Evolutionary conservation across 495 filamentous ascomycete species (phyloP).

Genomic region (Viridothelium virens): DNA sequence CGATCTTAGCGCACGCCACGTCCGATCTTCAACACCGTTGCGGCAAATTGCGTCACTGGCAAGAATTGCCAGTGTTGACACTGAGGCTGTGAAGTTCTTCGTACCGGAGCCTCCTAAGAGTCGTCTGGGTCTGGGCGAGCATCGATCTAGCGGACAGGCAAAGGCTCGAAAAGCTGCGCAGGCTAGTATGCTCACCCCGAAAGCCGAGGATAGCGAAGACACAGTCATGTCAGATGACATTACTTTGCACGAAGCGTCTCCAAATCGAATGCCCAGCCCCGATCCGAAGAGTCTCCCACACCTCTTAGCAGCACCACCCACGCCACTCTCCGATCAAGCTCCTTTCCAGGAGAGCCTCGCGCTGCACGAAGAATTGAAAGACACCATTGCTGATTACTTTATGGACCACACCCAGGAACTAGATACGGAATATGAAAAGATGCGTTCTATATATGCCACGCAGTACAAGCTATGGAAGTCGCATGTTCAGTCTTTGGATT

Average conservation of each 20-base stretch:
- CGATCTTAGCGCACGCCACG: constrained; percentile 28
- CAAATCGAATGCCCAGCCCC: constrained; percentile 20
- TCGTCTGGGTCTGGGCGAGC: constrained; percentile 8
- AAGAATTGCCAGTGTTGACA: constrained; percentile 19
- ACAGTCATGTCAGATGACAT: constrained; percentile 19
- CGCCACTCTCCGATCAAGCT: constrained; percentile 27
- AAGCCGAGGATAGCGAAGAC: constrained; percentile 22
- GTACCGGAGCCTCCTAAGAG: constrained; percentile 12
- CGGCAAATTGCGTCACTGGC: constrained; percentile 24
- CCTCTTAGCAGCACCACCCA: constrained; percentile 30
- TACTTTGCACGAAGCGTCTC: constrained; percentile 16
- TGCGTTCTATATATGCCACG: constrained; percentile 1
- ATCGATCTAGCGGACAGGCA: constrained; percentile 1
- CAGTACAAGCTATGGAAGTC: constrained; percentile 10
- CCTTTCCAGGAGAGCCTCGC: constrained; percentile 23
- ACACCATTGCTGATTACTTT: constrained; percentile 16
- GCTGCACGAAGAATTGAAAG: constrained; percentile 21
- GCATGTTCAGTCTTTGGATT: constrained; percentile 18
- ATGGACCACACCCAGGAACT: constrained; percentile 8
- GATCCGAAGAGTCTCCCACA: constrained; percentile 33
- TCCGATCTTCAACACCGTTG: constrained; percentile 31
- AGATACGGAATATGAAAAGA: constrained; percentile 5
- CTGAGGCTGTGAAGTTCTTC: constrained; percentile 13
- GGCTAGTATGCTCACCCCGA: constrained; percentile 22
- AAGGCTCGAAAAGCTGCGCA: constrained; percentile 3